phyloP scores from a whole-genome alignment of 306 rosid species.

The Leucaena leucocephala region DNA sequence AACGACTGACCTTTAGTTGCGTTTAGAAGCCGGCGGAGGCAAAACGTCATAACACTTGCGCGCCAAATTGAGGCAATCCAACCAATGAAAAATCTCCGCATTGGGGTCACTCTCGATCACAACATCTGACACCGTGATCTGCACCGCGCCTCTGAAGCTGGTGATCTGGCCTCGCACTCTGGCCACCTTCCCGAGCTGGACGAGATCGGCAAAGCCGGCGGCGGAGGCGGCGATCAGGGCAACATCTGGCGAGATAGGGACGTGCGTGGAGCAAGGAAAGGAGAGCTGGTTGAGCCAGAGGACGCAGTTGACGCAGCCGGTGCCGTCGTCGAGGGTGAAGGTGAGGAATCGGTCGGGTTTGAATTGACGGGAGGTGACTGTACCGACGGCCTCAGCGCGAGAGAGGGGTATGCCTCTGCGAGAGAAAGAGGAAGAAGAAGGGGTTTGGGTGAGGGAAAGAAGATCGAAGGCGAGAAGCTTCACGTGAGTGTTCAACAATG shows the following conservation, averaged over 20 bases:
- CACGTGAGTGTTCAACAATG: slow-evolving; percentile 59
- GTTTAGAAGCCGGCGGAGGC: not conserved
- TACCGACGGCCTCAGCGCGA: slow-evolving; percentile 62
- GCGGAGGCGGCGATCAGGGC: slow-evolving; percentile 47
- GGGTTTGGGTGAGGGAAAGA: slow-evolving; percentile 50
- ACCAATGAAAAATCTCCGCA: slow-evolving; percentile 69
- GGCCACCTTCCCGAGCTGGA: slow-evolving; percentile 56
- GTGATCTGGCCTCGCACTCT: slow-evolving; percentile 69
- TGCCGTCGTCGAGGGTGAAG: slow-evolving; percentile 72
- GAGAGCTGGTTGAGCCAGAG: slow-evolving; percentile 80
- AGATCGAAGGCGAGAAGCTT: slow-evolving; percentile 78
- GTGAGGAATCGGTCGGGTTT: slow-evolving; percentile 60
- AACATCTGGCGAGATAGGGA: slow-evolving; percentile 50
- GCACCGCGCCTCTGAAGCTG: slow-evolving; percentile 52
- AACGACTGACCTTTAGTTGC: not conserved
- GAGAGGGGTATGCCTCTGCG: slow-evolving; percentile 55
- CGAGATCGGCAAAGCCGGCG: slow-evolving; percentile 36
- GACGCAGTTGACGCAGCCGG: slow-evolving; percentile 64
- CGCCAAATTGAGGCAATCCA: slow-evolving; percentile 71
- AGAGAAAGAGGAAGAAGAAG: slow-evolving; percentile 43
- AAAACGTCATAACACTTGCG: slow-evolving; percentile 57
- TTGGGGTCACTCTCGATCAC: slow-evolving; percentile 75
- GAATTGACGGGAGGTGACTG: slow-evolving; percentile 53
- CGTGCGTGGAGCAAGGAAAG: slow-evolving; percentile 40
- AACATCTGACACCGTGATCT: slow-evolving; percentile 78